A percentile compares a stretch with the other conserved stretches of the same genome.
phyloP scores from a whole-genome alignment of 805 yeast species.

The Scheffersomyces amazonensis region DNA sequence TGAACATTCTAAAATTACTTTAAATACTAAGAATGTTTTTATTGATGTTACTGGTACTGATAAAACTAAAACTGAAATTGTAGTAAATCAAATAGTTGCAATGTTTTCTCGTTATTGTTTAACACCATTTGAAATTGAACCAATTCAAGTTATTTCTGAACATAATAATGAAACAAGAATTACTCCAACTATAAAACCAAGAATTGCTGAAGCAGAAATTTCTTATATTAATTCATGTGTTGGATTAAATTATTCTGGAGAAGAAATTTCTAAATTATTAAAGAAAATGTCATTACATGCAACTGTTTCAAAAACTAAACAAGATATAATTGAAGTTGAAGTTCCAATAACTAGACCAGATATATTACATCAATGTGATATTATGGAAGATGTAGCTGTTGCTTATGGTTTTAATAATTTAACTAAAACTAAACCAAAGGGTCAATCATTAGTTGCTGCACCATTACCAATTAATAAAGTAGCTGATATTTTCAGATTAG shows the following conservation, averaged over 20 bases:
- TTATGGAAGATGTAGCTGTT: constrained; percentile 97
- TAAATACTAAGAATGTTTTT: constrained; percentile 83
- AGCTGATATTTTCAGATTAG: constrained; percentile 84
- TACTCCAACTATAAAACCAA: constrained; percentile 69
- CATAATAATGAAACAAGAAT: constrained; percentile 76
- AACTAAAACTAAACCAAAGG: constrained; percentile 71
- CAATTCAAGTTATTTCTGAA: constrained; percentile 77
- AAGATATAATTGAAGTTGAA: constrained; percentile 56
- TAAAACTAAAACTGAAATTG: constrained; percentile 89
- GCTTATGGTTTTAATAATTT: constrained; percentile 93
- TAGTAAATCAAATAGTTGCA: constrained; percentile 86
- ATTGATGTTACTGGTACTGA: constrained; percentile 96
- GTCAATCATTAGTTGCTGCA: constrained; percentile 76
- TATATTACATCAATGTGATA: constrained; percentile 93
- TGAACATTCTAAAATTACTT: constrained; percentile 80
- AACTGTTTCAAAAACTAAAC: constrained; percentile 42
- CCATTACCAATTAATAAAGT: constrained; percentile 91
- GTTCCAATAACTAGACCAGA: constrained; percentile 97
- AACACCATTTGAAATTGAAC: constrained; percentile 83
- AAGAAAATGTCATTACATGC: constrained; percentile 81
- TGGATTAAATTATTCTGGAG: constrained; percentile 72
- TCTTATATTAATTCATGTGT: constrained; percentile 88
- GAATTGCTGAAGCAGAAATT: constrained; percentile 70
- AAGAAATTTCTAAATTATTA: constrained; percentile 66
- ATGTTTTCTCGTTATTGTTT: constrained; percentile 91